Conservation (phyloP, 371 early-diverging fungal genomes). For the Actinomortierella wolfii region DNA sequence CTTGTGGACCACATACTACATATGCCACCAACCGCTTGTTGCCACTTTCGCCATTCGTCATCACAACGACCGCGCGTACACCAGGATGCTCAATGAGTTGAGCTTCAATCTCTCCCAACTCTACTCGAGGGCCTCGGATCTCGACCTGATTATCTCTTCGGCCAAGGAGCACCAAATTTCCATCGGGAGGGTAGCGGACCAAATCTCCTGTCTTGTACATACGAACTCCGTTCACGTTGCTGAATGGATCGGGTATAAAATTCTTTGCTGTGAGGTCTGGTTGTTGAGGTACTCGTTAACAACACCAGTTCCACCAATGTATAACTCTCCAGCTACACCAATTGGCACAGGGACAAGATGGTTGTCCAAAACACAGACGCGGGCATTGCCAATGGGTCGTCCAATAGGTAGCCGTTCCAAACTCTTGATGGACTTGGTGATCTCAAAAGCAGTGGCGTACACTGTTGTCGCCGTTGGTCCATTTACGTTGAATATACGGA, state of each 20-base stretch:
- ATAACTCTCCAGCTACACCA: conserved; percentile 25
- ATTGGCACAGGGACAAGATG: neutral
- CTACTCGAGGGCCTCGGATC: conserved; percentile 33
- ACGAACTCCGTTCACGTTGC: conserved; percentile 3
- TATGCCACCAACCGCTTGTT: conserved; percentile 25
- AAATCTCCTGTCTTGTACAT: conserved; percentile 51
- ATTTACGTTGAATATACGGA: conserved; percentile 15
- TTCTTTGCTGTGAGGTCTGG: conserved; percentile 19
- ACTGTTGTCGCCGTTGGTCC: conserved; percentile 15
- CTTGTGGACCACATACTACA: conserved; percentile 1
- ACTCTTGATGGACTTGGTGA: neutral
- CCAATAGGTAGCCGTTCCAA: conserved; percentile 7
- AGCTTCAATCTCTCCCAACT: conserved; percentile 30
- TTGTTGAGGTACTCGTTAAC: conserved; percentile 26
- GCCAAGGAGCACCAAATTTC: conserved; percentile 21
- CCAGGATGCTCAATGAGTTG: conserved; percentile 5
- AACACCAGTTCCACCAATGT: conserved; percentile 25
- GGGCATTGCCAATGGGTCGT: conserved; percentile 6
- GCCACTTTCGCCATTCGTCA: neutral
- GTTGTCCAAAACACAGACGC: conserved; percentile 10
- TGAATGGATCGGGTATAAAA: conserved; percentile 11
- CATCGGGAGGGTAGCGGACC: conserved; percentile 25
- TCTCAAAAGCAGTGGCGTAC: neutral
- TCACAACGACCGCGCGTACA: conserved; percentile 4
- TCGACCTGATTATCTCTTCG: conserved; percentile 35